Evolutionary conservation across 371 early-diverging fungal genomes (phyloP).

Genomic region (Catenaria anguillulae): DNA sequence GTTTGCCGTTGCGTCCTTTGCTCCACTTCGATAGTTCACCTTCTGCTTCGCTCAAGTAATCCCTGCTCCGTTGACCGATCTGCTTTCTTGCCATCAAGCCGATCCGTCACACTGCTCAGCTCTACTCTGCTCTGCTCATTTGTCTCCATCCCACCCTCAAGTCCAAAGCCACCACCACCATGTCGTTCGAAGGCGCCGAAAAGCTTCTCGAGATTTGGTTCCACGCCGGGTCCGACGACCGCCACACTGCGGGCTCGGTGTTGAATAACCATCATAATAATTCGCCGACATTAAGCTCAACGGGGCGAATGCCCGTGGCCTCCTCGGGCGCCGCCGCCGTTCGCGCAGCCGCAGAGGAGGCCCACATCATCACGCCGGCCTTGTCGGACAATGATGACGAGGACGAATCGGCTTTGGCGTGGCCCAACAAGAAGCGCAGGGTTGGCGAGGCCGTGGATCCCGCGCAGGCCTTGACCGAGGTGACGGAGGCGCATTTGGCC

Average conservation of each 20-base stretch:
- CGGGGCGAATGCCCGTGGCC: too few species aligned
- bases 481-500: too few species aligned
- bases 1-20: too few species aligned
- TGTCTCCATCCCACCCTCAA: too few species aligned
- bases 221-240: slow-evolving; percentile 26
- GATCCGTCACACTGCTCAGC: too few species aligned
- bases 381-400: neutral
- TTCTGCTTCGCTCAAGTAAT: too few species aligned
- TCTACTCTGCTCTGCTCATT: too few species aligned
- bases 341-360: slow-evolving; percentile 14
- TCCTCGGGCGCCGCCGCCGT: slow-evolving; percentile 8
- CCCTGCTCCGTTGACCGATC: too few species aligned
- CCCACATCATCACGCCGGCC: neutral
- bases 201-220: slow-evolving; percentile 95
- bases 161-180: too few species aligned
- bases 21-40: too few species aligned
- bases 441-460: neutral
- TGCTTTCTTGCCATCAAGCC: too few species aligned
- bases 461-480: slow-evolving; percentile 10
- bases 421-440: slow-evolving; percentile 7
- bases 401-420: slow-evolving; percentile 16
- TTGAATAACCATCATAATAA: neutral
- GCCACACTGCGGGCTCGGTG: slow-evolving; percentile 16
- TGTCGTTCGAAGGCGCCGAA: slow-evolving; percentile 70
- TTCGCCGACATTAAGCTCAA: too few species aligned